Evolutionary conservation across 2,329 filamentous ascomycete genomes (phyloP).

Genomic region (Graphiopsis chlorocephala): DNA sequence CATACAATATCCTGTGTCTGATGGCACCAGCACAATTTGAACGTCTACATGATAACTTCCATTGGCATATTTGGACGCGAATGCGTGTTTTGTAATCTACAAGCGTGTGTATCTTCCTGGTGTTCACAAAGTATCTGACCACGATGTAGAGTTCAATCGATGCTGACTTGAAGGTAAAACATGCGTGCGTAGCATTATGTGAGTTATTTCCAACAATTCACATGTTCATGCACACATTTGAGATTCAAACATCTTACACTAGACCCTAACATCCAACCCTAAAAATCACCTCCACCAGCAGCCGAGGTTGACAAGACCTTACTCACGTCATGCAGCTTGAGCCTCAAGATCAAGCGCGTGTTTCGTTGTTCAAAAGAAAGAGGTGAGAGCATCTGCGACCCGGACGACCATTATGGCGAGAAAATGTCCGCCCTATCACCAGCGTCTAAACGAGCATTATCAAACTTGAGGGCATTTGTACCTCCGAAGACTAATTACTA

Average conservation of each 20-base stretch:
- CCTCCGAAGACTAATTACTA: slow-evolving; percentile 58
- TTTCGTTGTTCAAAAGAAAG: background rate
- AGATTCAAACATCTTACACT: background rate
- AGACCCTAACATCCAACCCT: background rate
- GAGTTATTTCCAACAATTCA: background rate
- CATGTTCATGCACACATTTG: background rate
- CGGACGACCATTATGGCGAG: slow-evolving; percentile 21
- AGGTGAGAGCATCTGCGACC: background rate
- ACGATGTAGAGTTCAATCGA: background rate
- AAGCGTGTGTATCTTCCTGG: background rate
- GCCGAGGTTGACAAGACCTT: background rate
- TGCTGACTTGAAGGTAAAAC: too few species aligned
- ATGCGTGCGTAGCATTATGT: too few species aligned
- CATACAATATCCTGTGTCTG: too few species aligned
- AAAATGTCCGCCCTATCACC: slow-evolving; percentile 34
- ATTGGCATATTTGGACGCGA: background rate
- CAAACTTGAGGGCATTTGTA: slow-evolving; percentile 54
- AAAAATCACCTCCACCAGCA: background rate
- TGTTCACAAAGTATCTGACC: background rate
- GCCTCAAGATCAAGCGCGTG: background rate
- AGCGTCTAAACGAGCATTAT: slow-evolving; percentile 47
- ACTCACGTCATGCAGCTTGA: slow-evolving; percentile 1
- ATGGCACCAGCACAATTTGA: too few species aligned
- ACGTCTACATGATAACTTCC: background rate
- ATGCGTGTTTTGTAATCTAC: background rate